Evolutionary conservation across 306 rosid genomes (phyloP).

Genomic region (Glycyrrhiza uralensis): DNA sequence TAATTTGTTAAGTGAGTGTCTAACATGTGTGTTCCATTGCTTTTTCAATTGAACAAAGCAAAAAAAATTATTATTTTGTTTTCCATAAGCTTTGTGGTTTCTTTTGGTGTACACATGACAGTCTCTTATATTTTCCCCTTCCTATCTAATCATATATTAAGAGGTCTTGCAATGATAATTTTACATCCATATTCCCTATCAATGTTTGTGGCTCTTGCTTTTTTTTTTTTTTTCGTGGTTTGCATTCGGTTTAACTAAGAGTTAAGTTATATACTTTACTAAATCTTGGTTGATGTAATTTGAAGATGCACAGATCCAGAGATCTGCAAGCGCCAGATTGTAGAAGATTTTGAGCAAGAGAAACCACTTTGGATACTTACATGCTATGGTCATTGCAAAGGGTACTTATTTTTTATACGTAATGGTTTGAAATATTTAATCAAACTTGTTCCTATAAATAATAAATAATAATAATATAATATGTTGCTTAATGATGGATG

Average conservation of each 20-base stretch:
- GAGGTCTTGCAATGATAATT: not conserved
- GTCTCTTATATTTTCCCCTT: not conserved
- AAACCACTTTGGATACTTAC: slow-evolving; percentile 88
- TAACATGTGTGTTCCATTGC: not conserved
- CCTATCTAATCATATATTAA: not conserved
- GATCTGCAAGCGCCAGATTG: slow-evolving; percentile 66
- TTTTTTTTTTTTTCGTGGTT: not conserved
- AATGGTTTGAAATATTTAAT: not conserved
- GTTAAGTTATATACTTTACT: slow-evolving; percentile 8
- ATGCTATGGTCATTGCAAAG: slow-evolving; percentile 73
- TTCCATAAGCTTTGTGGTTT: not conserved
- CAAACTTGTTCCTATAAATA: slow-evolving; percentile 6
- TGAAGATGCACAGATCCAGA: slow-evolving; percentile 89
- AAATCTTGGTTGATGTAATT: slow-evolving; percentile 26
- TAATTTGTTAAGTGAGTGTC: not conserved
- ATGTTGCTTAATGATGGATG: not conserved
- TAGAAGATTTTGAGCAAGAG: slow-evolving; percentile 70
- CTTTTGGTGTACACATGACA: not conserved
- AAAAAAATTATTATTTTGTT: not conserved
- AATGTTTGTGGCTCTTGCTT: slow-evolving; percentile 3
- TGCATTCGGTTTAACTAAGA: slow-evolving; percentile 6
- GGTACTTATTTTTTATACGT: slow-evolving; percentile 37
- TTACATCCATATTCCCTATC: not conserved
- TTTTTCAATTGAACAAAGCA: not conserved
- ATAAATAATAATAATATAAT: too few species aligned